Percentiles rank a stretch among this genome's conserved stretches.
Conservation (phyloP, 2,329 filamentous ascomycete genomes). For the Fusarium irregulare region DNA sequence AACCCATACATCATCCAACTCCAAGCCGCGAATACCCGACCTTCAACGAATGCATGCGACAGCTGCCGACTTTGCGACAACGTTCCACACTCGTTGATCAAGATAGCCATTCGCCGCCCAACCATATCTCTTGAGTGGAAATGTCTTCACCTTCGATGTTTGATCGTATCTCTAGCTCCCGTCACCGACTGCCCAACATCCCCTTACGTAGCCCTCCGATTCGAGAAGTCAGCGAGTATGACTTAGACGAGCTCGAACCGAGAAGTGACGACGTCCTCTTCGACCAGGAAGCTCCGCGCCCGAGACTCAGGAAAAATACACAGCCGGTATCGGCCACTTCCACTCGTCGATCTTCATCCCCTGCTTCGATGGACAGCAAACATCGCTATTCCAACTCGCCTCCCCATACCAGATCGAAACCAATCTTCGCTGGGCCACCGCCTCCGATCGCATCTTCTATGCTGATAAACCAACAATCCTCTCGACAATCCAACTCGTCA, state of each 20-base stretch:
- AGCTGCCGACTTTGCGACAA: slow-evolving; percentile 3
- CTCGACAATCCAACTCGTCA: slow-evolving; percentile 15
- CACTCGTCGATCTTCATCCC: slow-evolving; percentile 31
- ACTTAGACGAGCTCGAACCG: slow-evolving; percentile 55
- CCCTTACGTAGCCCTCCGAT: slow-evolving; percentile 43
- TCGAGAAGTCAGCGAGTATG: slow-evolving; percentile 50
- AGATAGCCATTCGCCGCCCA: background rate
- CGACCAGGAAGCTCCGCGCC: slow-evolving; percentile 38
- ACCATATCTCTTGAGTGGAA: background rate
- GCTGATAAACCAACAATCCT: slow-evolving; percentile 39
- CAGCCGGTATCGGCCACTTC: slow-evolving; percentile 10
- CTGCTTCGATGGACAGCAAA: slow-evolving; percentile 38
- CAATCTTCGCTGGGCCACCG: slow-evolving; percentile 62
- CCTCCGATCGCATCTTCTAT: slow-evolving; percentile 63
- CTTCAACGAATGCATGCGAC: slow-evolving; percentile 23
- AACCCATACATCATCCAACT: background rate
- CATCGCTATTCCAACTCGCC: slow-evolving; percentile 48
- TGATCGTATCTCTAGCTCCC: slow-evolving; percentile 44
- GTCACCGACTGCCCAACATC: slow-evolving; percentile 42
- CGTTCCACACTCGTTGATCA: background rate
- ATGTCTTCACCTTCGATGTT: slow-evolving; percentile 48
- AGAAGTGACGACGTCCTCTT: slow-evolving; percentile 47
- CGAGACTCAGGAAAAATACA: slow-evolving; percentile 36
- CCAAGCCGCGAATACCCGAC: slow-evolving; percentile 20
- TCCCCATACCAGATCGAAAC: slow-evolving; percentile 48